Conservation (phyloP, 352 stramenopile genomes). For the Halophytophthora polymorphica region DNA sequence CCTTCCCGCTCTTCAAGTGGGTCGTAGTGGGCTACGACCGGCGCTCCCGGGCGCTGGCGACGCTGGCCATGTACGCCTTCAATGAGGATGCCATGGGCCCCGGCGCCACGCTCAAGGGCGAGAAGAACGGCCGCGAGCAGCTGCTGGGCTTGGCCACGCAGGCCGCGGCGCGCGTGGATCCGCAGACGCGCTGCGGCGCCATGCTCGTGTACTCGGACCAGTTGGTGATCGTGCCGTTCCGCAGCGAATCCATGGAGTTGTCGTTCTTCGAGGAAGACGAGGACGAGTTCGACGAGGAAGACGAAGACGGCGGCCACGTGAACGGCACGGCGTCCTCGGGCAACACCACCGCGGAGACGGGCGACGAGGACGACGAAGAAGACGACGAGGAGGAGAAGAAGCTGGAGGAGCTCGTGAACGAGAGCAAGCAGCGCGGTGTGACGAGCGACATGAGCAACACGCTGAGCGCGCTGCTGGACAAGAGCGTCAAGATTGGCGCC, state of each 20-base stretch:
- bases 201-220: constrained; percentile 86
- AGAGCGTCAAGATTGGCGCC: constrained; percentile 76
- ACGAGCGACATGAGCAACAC: constrained; percentile 66
- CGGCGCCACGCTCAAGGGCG: constrained; percentile 75
- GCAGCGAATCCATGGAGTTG: constrained; percentile 71
- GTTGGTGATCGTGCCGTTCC: constrained; percentile 78
- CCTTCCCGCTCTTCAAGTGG: constrained; percentile 74
- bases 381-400: constrained; percentile 82
- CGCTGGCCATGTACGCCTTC: constrained; percentile 81
- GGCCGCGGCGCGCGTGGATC: constrained; percentile 53
- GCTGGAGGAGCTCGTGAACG: constrained; percentile 69
- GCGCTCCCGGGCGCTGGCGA: constrained; percentile 40
- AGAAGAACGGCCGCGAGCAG: constrained; percentile 73
- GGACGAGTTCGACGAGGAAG: constrained; percentile 66
- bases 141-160: constrained; percentile 62
- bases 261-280: constrained; percentile 82
- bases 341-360: not conserved
- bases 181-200: constrained; percentile 71
- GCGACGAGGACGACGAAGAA: constrained; percentile 56
- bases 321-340: constrained; percentile 1
- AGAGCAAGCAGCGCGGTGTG: constrained; percentile 58
- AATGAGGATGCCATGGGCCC: constrained; percentile 76
- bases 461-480: constrained; percentile 62
- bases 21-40: constrained; percentile 78
- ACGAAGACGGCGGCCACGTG: constrained; percentile 8